Percentiles rank a stretch among this genome's conserved stretches.
These are phyloP conservation scores for Centaurea solstitialis DNA, from an alignment of 129 eudicot genomes.

Conservation along the genomic window DNA sequence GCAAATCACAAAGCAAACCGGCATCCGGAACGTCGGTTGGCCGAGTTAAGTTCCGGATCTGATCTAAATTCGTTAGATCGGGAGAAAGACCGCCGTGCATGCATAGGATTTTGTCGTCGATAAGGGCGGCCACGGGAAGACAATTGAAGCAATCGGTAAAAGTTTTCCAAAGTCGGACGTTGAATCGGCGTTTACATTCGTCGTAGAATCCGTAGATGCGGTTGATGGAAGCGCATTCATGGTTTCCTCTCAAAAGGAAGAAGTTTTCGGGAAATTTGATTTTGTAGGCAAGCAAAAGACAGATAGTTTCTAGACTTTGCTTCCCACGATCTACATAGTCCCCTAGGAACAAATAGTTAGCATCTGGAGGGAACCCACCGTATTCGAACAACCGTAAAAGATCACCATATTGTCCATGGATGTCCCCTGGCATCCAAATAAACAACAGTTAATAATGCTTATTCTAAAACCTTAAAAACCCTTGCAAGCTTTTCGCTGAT, in stretches of 20 bases:
- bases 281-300: constrained; percentile 75
- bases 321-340: constrained; percentile 83
- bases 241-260: constrained; percentile 74
- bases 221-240: constrained; percentile 77
- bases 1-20: constrained; percentile 76
- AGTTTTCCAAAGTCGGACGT: constrained; percentile 69
- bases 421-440: constrained; percentile 54
- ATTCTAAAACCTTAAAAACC: neutral
- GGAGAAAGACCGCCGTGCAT: constrained; percentile 90
- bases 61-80: constrained; percentile 63
- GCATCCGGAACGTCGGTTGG: constrained; percentile 79
- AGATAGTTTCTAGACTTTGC: constrained; percentile 67
- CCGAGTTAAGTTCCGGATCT: constrained; percentile 61
- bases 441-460: neutral
- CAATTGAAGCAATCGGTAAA: constrained; percentile 75
- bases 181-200: constrained; percentile 79
- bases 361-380: constrained; percentile 81
- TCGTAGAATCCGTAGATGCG: constrained; percentile 79
- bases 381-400: constrained; percentile 73
- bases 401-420: constrained; percentile 86
- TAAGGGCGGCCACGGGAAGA: constrained; percentile 78
- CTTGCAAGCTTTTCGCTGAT: neutral
- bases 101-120: constrained; percentile 76
- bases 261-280: constrained; percentile 73
- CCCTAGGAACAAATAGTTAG: constrained; percentile 72